Evolutionary conservation across 140 eudicot genomes (phyloP).

Genomic region (Oenanthe javanica): DNA sequence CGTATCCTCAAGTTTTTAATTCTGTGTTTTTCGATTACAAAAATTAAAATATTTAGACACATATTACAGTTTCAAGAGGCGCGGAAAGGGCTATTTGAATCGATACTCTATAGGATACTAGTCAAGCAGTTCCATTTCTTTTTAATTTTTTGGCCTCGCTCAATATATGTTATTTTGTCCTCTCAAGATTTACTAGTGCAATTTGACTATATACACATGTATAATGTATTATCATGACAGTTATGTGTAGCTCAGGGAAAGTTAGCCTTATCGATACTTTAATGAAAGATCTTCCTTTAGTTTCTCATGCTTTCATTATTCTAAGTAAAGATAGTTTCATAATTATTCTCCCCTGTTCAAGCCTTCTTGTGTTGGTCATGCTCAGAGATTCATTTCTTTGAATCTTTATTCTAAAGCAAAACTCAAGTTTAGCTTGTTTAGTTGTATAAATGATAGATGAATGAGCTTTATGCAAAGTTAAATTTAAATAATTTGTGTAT

Average conservation of each 20-base stretch:
- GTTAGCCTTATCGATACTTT: not conserved
- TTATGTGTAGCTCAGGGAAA: not conserved
- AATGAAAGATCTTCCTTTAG: not conserved
- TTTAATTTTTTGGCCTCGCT: not conserved
- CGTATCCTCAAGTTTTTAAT: no score
- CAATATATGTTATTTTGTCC: not conserved
- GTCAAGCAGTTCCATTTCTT: not conserved
- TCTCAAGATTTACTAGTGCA: not conserved
- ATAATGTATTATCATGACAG: not conserved
- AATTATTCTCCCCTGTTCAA: not conserved
- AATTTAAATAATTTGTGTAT: conserved; percentile 3
- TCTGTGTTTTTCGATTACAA: not conserved
- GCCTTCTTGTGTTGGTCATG: conserved; percentile 1
- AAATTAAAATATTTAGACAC: not conserved
- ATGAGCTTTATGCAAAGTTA: not conserved
- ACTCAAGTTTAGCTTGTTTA: not conserved
- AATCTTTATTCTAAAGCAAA: conserved; percentile 2
- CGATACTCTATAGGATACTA: not conserved
- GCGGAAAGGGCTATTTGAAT: not conserved
- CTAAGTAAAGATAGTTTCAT: not conserved
- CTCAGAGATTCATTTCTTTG: not conserved
- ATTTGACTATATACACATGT: not conserved
- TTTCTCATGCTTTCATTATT: not conserved
- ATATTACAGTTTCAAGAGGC: not conserved
- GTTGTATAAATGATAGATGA: not conserved